A percentile compares a stretch with the other conserved stretches of the same genome.
phyloP scores from a whole-genome alignment of 257 asterid genomes.

The Jacaranda copaia region DNA sequence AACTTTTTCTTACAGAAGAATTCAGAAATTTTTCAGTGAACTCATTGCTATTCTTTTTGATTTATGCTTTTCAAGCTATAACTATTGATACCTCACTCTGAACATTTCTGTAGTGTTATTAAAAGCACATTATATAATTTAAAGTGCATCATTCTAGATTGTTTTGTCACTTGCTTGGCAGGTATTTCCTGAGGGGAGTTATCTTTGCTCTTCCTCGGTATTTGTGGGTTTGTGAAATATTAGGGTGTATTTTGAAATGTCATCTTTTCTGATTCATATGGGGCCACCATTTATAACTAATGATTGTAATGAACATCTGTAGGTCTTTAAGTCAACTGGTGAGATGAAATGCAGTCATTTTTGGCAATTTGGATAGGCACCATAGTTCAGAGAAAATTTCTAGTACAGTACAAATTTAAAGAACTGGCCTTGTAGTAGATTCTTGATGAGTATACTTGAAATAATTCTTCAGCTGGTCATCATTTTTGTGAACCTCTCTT shows the following conservation, averaged over 20 bases:
- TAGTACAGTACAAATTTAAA: not conserved
- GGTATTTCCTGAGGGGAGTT: not conserved
- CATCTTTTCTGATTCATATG: constrained; percentile 22
- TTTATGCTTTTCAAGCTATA: not conserved
- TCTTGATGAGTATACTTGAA: not conserved
- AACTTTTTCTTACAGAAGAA: not conserved
- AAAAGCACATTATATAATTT: not conserved
- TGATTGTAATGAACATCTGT: not conserved
- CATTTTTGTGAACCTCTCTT: not conserved
- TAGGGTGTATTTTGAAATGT: not conserved
- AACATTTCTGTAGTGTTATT: not conserved
- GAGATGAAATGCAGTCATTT: not conserved
- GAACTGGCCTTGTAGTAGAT: constrained; percentile 18
- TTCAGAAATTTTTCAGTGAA: not conserved
- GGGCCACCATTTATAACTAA: not conserved
- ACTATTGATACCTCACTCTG: not conserved
- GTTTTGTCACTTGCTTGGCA: not conserved
- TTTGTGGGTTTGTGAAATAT: not conserved
- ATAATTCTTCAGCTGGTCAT: constrained; percentile 11
- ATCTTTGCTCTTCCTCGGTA: not conserved
- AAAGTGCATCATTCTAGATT: not conserved
- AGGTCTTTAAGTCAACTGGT: not conserved
- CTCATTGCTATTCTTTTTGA: not conserved
- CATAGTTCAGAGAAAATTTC: not conserved
- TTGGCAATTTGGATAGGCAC: constrained; percentile 1